Base-by-base conservation (phyloP, 345 rosid species). In the Citrus australasica region DNA sequence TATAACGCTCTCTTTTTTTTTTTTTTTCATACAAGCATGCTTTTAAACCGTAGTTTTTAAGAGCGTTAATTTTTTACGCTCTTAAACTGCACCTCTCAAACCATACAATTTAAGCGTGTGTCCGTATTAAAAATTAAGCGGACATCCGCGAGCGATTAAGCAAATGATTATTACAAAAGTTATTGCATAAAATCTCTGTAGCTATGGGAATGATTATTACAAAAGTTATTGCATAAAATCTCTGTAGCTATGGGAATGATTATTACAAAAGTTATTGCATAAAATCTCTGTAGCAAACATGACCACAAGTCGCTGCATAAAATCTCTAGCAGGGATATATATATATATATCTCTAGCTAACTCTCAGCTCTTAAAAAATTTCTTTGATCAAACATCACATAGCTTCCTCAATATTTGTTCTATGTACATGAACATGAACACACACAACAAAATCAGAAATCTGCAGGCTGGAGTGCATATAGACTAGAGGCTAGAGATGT, bases 331-430 rank as follows among this genome's bases (percentile, higher is more conserved):
- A 32, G 6, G 48, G 37, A 8, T 38, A 38, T 56, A 60, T 51
- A 32, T 46, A 25, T 56, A 38, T 70, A 10, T 69, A 1, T 65
- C 69, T 65, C 40, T 19, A 65, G 69, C 42, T 33, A 33, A 13
- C 67, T 6, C 27, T 21, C 59, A 42, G 77, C 69, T 62, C 60
- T 74, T 62, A 10, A 28, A 74, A 74, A 74, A 74, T 62, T 62
- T 74, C 69, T 32, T 32, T 46, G 13, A 74, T 22, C 67, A 63
- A 58, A 17, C 30, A 38, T 51, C 32, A 37, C 37, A 56, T 21
- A 22, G 46, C 76, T n/a, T 73, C 13, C 33, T 67, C 51, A 3
- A 63, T 9, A 28, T 66, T 60, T 75, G 71, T 30, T 75, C 55
- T 69, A 61, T 71, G 72, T 67, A 69, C 74, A 79, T 37, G 22